Evolutionary conservation across 2,329 filamentous ascomycete genomes (phyloP).

Genomic region (Ophiostoma piceae): DNA sequence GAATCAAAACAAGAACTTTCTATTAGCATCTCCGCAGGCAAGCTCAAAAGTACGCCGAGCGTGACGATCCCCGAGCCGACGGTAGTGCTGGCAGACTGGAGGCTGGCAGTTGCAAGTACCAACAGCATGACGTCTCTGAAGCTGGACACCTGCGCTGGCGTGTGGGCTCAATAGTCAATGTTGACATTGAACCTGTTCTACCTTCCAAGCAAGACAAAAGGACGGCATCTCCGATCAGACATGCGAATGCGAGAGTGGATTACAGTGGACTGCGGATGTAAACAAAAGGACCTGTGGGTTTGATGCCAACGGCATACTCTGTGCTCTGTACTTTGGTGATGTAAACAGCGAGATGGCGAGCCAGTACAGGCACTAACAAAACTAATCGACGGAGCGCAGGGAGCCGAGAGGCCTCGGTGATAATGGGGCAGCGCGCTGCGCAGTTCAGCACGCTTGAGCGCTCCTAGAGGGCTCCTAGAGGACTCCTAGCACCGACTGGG

Average conservation of each 20-base stretch:
- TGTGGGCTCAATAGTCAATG: not conserved
- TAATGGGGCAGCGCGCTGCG: not conserved
- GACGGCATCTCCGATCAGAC: not conserved
- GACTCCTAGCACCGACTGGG: too few relatives aligned
- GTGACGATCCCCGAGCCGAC: not conserved
- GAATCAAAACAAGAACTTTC: too few relatives aligned
- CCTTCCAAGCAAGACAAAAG: not conserved
- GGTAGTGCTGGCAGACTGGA: not conserved
- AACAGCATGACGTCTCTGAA: too few relatives aligned
- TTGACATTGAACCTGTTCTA: not conserved
- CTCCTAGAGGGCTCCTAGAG: not conserved
- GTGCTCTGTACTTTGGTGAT: too few relatives aligned
- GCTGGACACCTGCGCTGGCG: not conserved
- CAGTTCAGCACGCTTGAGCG: not conserved
- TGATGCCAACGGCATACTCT: too few relatives aligned
- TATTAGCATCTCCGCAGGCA: not conserved
- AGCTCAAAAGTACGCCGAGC: not conserved
- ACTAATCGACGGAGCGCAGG: not conserved
- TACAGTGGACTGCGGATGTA: not conserved
- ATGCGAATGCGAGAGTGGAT: not conserved
- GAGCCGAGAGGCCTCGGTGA: slow-evolving; percentile 4
- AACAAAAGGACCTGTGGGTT: not conserved
- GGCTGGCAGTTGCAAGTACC: not conserved
- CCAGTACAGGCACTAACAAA: not conserved
- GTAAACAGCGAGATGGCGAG: not conserved